phyloP scores from a whole-genome alignment of 2,329 filamentous ascomycete species.

The Penicillium sumatraense region DNA sequence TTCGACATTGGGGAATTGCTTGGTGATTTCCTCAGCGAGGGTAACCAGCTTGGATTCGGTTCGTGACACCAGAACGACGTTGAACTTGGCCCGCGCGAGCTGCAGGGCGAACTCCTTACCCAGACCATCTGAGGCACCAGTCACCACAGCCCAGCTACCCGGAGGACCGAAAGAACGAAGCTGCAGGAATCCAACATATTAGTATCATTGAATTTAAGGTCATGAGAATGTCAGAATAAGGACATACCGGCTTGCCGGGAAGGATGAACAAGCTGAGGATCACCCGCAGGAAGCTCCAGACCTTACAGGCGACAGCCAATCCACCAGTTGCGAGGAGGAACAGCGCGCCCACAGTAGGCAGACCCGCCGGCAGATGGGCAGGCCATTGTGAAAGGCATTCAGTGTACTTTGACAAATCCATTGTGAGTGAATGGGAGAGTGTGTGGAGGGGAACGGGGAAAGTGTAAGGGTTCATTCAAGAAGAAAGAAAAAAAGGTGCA shows the following conservation, averaged over 20 bases:
- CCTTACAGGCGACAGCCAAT: constrained; percentile 61
- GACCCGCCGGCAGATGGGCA: constrained; percentile 39
- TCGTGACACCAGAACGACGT: constrained; percentile 90
- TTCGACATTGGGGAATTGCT: constrained; percentile 67
- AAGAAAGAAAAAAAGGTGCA: constrained; percentile 14
- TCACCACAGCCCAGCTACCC: constrained; percentile 92
- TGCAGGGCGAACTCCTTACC: constrained; percentile 95
- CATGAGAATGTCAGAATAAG: too few relatives aligned
- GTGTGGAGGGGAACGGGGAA: not conserved
- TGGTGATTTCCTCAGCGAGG: constrained; percentile 75
- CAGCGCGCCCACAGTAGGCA: constrained; percentile 41
- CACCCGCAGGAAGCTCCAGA: constrained; percentile 64
- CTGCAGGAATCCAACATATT: constrained; percentile 52
- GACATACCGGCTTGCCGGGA: constrained; percentile 53
- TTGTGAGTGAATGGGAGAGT: constrained; percentile 16
- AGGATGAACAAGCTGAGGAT: constrained; percentile 72
- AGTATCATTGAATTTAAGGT: too few relatives aligned
- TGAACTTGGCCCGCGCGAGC: constrained; percentile 89
- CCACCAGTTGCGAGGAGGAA: constrained; percentile 57
- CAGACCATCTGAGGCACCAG: constrained; percentile 92
- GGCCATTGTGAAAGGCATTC: constrained; percentile 40
- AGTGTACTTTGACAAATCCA: constrained; percentile 40
- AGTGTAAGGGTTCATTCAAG: too few relatives aligned
- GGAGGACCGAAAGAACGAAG: constrained; percentile 88
- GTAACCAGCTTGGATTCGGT: constrained; percentile 88